Percentiles rank a stretch among this genome's conserved stretches.
Evolutionary conservation across 176 grass and related monocot genomes (phyloP).

Genomic region (Ensete ventricosum): DNA sequence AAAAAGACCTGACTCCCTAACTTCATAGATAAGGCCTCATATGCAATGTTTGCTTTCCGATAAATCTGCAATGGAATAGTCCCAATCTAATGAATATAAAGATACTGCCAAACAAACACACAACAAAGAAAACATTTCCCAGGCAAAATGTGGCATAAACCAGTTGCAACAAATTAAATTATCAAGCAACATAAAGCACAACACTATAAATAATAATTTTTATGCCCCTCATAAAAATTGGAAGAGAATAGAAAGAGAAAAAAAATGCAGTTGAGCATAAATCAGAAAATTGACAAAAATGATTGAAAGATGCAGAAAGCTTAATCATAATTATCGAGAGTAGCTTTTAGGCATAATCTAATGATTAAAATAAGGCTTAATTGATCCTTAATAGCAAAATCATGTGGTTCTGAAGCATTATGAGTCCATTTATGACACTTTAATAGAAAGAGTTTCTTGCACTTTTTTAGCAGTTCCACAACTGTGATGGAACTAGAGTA

Average conservation of each 20-base stretch:
- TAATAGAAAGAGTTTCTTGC: neutral
- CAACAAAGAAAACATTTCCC: neutral
- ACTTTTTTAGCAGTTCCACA: neutral
- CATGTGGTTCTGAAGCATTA: neutral
- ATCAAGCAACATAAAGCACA: neutral
- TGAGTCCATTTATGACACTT: neutral
- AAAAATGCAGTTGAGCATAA: neutral
- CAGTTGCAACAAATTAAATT: neutral
- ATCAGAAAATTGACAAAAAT: neutral
- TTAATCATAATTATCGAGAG: neutral
- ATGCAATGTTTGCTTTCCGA: conserved; percentile 61
- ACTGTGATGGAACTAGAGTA: neutral
- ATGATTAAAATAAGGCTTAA: neutral
- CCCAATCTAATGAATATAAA: conserved; percentile 23
- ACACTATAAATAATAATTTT: neutral
- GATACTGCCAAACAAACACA: neutral
- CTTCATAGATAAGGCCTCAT: conserved; percentile 59
- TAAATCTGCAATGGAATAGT: conserved; percentile 67
- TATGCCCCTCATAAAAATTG: neutral
- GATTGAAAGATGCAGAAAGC: neutral
- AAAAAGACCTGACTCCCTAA: conserved; percentile 66
- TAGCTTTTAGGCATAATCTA: neutral
- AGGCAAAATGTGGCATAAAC: neutral
- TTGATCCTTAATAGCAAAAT: neutral
- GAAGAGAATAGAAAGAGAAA: neutral